phyloP scores from a whole-genome alignment of 2,329 filamentous ascomycete genomes.

The Penicillium brevicompactum region DNA sequence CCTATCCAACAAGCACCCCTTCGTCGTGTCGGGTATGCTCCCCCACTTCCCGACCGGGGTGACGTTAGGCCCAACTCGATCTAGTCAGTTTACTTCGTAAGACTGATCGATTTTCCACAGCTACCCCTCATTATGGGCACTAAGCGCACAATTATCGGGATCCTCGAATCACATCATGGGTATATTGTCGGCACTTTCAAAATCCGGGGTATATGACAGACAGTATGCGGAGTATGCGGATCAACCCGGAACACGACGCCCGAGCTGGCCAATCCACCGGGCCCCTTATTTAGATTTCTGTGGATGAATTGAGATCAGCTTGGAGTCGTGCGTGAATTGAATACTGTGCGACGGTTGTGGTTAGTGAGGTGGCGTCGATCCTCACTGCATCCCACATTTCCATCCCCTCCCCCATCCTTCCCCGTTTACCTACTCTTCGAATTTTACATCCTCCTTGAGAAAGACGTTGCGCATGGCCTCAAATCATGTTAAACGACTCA shows the following conservation, averaged over 20 bases:
- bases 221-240: neutral
- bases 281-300: neutral
- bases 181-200: neutral
- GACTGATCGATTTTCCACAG: too few species aligned
- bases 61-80: neutral
- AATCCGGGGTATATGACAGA: conserved; percentile 1
- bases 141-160: neutral
- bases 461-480: neutral
- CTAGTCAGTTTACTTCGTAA: neutral
- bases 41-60: conserved; percentile 20
- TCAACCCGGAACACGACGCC: neutral
- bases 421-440: neutral
- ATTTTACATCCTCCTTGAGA: neutral
- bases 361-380: neutral
- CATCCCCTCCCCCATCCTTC: neutral
- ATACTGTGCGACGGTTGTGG: neutral
- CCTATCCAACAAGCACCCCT: neutral
- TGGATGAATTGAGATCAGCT: neutral
- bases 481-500: conserved; percentile 16
- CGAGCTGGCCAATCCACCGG: neutral
- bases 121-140: neutral
- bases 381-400: neutral
- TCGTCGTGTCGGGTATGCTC: conserved; percentile 9
- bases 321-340: neutral
- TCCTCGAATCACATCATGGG: neutral